These are phyloP conservation scores for Cladosporium phlei DNA, from an alignment of 2,329 filamentous ascomycete genomes.

Conservation along the genomic window DNA sequence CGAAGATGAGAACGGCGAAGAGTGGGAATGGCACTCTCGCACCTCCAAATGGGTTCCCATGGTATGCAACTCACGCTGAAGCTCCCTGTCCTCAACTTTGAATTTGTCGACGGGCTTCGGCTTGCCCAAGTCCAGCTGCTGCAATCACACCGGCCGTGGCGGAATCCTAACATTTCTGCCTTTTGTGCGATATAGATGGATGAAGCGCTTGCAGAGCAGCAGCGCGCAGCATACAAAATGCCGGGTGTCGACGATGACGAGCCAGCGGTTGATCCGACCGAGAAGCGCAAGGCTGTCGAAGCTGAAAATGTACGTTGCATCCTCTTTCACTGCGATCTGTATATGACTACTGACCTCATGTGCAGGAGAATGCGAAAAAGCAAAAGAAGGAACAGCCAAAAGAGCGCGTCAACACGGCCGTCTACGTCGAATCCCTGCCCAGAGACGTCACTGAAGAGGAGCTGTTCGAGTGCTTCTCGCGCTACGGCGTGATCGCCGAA, in stretches of 20 bases:
- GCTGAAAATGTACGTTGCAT: constrained; percentile 26
- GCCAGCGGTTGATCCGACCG: constrained; percentile 28
- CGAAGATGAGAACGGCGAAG: constrained; percentile 76
- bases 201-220: constrained; percentile 56
- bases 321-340: not conserved
- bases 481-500: constrained; percentile 87
- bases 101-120: constrained; percentile 3
- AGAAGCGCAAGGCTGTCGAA: constrained; percentile 39
- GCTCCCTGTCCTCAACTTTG: constrained; percentile 21
- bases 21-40: constrained; percentile 74
- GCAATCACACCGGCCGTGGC: constrained; percentile 5
- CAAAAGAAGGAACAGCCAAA: constrained; percentile 43
- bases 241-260: constrained; percentile 55
- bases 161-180: constrained; percentile 24
- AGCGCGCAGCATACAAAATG: constrained; percentile 58
- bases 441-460: constrained; percentile 73
- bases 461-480: constrained; percentile 77
- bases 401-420: constrained; percentile 62
- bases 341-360: not conserved
- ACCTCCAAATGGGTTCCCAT: constrained; percentile 70
- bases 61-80: constrained; percentile 37
- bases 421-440: constrained; percentile 88
- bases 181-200: constrained; percentile 45
- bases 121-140: constrained; percentile 7
- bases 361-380: constrained; percentile 26